phyloP scores from a whole-genome alignment of 2,329 filamentous ascomycete genomes.

The Fusarium buxicola region DNA sequence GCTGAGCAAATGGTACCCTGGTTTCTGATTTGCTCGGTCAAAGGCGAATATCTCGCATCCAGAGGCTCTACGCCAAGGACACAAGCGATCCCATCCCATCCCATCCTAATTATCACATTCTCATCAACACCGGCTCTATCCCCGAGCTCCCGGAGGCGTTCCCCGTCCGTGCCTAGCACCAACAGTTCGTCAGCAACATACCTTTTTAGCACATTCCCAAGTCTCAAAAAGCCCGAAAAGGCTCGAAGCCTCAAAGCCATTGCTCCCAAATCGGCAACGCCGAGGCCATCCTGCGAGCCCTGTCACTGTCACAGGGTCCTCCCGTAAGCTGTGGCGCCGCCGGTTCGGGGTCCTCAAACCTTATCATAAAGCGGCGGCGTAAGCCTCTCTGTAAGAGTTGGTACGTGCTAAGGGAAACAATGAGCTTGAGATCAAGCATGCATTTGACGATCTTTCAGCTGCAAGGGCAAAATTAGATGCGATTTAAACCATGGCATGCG shows the following conservation, averaged over 20 bases:
- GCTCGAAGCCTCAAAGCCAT: too few species aligned
- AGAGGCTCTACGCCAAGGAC: background rate
- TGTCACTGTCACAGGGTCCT: conserved; percentile 16
- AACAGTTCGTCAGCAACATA: conserved; percentile 6
- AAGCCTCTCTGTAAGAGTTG: conserved; percentile 1
- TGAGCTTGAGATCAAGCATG: background rate
- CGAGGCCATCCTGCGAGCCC: conserved; percentile 29
- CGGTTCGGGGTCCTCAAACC: conserved; percentile 1
- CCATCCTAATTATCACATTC: conserved; percentile 5
- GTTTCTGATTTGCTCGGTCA: background rate
- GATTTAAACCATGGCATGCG: background rate
- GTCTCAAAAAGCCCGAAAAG: too few species aligned
- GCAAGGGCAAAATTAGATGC: background rate
- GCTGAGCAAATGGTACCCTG: background rate
- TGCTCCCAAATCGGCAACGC: conserved; percentile 14
- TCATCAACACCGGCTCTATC: background rate
- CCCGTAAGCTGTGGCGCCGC: conserved; percentile 24
- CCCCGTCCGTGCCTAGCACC: conserved; percentile 7
- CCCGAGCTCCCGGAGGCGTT: conserved; percentile 1
- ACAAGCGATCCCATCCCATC: background rate
- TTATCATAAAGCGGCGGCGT: background rate
- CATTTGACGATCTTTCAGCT: background rate
- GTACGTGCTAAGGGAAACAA: background rate
- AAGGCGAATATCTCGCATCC: background rate
- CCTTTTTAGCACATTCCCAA: conserved; percentile 38